Evolutionary conservation across 1,284 basidiomycete genomes (phyloP), one percentile per base, ranked within the genome.

Genomic region (Rhodotorula sp.): DNA sequence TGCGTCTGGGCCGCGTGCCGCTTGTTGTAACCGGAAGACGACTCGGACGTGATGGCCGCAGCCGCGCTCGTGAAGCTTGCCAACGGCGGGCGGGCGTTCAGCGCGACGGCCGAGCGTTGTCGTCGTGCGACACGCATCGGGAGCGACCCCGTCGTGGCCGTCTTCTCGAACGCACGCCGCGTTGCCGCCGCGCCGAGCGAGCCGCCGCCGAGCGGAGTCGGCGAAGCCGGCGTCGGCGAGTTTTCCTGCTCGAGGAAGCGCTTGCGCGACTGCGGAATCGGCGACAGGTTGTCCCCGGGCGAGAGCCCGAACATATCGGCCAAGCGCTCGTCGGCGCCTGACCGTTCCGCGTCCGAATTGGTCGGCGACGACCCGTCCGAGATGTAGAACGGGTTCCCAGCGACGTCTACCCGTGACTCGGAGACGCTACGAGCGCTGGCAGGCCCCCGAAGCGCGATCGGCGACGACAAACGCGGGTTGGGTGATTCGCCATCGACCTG

Each of bases 401-500:
- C 4, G 14, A 44, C 34, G 21, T 34, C 16, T 4, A 61, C 67
- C 17, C 42, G 53, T 17, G 68, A 64, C 56, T 75, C 74, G 17
- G 74, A 75, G 7, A 69, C 67, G 21, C 71, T 72, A 0, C 74
- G 74, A 2, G 63, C 65, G 34, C 71, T 66, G 21, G 65, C 41
- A 2, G 44, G 54, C 12, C 54, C 58, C 4, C 74, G 70, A 1
- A 61, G 59, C 16, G 64, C 48, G 61, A 67, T 57, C 42, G 69
- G 74, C 7, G 71, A 71, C 3, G 67, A 52, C 21, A 68, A 61
- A 21, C 59, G 34, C 5, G 44, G 53, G 4, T 54, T 44, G 21
- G 72, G 72, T 10, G 74, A 76, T 8, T 66, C 57, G 46, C 72
- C 67, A 44, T 76, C 74, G 61, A 76, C 70, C n/a, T 76, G 65